These are phyloP conservation scores for Elaeagnus macrophylla DNA, from an alignment of 306 rosid species.

Conservation along the genomic window DNA sequence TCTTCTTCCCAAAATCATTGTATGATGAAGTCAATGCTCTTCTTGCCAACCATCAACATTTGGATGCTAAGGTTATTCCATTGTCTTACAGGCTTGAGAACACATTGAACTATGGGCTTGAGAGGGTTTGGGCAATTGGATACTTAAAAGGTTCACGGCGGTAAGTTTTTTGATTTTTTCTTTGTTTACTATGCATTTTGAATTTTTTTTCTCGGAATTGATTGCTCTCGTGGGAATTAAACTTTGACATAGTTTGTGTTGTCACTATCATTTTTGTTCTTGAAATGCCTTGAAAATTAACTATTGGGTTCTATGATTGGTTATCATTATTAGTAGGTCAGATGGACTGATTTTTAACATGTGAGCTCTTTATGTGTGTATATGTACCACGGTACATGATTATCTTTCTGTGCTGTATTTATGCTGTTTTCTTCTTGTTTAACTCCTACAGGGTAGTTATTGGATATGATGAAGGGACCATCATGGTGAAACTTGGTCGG, in stretches of 20 bases:
- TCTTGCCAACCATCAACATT: neutral
- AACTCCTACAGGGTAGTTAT: constrained; percentile 71
- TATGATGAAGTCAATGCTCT: constrained; percentile 1
- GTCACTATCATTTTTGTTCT: too few species aligned
- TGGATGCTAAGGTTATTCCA: constrained; percentile 4
- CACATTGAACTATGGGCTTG: constrained; percentile 92
- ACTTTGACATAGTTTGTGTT: too few species aligned
- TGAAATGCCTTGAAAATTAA: too few species aligned
- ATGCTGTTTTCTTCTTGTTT: constrained; percentile 7
- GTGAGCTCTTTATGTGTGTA: too few species aligned
- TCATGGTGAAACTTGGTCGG: constrained; percentile 98
- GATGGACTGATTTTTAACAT: too few species aligned
- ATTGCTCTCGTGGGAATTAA: too few species aligned
- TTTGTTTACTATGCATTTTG: neutral
- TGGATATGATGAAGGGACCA: constrained; percentile 98
- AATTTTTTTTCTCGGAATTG: too few species aligned
- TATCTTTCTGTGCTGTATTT: neutral
- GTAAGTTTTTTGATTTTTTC: constrained; percentile 34
- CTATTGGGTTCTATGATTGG: too few species aligned
- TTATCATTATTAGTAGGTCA: too few species aligned
- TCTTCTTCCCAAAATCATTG: neutral
- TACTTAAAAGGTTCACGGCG: constrained; percentile 94
- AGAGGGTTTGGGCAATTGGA: constrained; percentile 99
- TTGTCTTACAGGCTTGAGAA: constrained; percentile 81
- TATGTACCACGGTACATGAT: too few species aligned